phyloP scores from a whole-genome alignment of 306 rosid species.

The Vicia sativa region DNA sequence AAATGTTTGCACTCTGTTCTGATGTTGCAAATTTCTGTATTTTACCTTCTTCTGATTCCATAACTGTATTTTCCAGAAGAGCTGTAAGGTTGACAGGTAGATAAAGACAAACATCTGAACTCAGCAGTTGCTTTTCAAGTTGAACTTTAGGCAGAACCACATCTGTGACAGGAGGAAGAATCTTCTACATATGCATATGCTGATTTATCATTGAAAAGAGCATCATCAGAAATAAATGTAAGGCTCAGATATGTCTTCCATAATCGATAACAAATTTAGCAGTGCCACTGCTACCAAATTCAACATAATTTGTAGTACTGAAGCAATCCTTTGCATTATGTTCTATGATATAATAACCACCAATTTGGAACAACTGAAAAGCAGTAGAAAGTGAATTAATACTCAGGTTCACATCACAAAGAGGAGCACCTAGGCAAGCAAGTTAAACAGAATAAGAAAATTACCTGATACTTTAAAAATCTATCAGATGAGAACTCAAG shows the following conservation, averaged over 20 bases:
- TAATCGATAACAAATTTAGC: conserved; percentile 53
- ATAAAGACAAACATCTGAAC: conserved; percentile 69
- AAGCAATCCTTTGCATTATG: conserved; percentile 51
- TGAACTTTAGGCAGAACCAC: conserved; percentile 42
- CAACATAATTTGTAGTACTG: conserved; percentile 46
- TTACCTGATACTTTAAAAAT: conserved; percentile 67
- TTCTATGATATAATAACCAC: conserved; percentile 67
- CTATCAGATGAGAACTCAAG: conserved; percentile 72
- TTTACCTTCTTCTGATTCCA: conserved; percentile 40
- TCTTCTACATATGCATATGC: conserved; percentile 34
- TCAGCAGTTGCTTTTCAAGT: conserved; percentile 42
- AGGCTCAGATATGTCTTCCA: conserved; percentile 61
- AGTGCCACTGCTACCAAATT: conserved; percentile 29
- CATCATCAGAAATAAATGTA: conserved; percentile 59
- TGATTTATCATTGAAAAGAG: conserved; percentile 41
- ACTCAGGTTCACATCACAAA: conserved; percentile 22
- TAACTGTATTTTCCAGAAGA: conserved; percentile 43
- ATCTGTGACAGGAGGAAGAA: conserved; percentile 38
- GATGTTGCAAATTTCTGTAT: conserved; percentile 44
- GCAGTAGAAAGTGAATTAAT: conserved; percentile 38
- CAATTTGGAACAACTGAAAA: conserved; percentile 82
- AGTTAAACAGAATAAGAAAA: conserved; percentile 32
- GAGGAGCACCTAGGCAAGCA: conserved; percentile 27
- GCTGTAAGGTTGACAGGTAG: conserved; percentile 52
- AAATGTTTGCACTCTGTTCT: conserved; percentile 38